phyloP scores from a whole-genome alignment of 2,329 filamentous ascomycete species.

The Teratosphaeria gauchensis region DNA sequence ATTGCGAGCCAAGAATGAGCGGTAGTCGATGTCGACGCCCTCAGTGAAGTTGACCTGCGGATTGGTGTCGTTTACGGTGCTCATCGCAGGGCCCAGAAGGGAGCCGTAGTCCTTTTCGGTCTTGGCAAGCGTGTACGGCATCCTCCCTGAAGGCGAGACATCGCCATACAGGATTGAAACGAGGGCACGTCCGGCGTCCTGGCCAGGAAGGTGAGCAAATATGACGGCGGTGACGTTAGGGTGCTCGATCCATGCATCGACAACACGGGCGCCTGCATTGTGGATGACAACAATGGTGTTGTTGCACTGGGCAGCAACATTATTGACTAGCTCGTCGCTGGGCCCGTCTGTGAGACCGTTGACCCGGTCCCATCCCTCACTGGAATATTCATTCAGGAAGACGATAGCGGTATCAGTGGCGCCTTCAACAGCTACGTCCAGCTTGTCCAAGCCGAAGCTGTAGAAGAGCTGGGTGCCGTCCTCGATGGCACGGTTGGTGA shows the following conservation, averaged over 20 bases:
- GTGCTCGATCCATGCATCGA: slow-evolving; percentile 57
- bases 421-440: slow-evolving; percentile 46
- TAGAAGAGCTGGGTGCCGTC: slow-evolving; percentile 30
- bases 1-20: slow-evolving; percentile 58
- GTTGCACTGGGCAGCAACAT: slow-evolving; percentile 64
- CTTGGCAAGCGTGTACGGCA: slow-evolving; percentile 23
- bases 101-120: slow-evolving; percentile 20
- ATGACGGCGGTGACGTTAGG: slow-evolving; percentile 24
- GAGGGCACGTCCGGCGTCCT: slow-evolving; percentile 19
- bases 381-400: slow-evolving; percentile 73
- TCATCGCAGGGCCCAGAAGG: slow-evolving; percentile 8
- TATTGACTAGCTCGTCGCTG: slow-evolving; percentile 71
- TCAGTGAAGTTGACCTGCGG: slow-evolving; percentile 68
- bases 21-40: slow-evolving; percentile 77
- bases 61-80: slow-evolving; percentile 33
- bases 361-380: slow-evolving; percentile 75
- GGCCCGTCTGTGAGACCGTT: slow-evolving; percentile 80
- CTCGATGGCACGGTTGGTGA: slow-evolving; percentile 34
- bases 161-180: slow-evolving; percentile 21
- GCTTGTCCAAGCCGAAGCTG: slow-evolving; percentile 52
- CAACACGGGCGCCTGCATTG: slow-evolving; percentile 66
- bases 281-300: slow-evolving; percentile 93
- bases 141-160: slow-evolving; percentile 18
- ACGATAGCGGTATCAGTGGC: slow-evolving; percentile 48
- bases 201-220: slow-evolving; percentile 21